Base-by-base conservation (phyloP, 495 filamentous ascomycete species). In the Lophium mytilinum region DNA sequence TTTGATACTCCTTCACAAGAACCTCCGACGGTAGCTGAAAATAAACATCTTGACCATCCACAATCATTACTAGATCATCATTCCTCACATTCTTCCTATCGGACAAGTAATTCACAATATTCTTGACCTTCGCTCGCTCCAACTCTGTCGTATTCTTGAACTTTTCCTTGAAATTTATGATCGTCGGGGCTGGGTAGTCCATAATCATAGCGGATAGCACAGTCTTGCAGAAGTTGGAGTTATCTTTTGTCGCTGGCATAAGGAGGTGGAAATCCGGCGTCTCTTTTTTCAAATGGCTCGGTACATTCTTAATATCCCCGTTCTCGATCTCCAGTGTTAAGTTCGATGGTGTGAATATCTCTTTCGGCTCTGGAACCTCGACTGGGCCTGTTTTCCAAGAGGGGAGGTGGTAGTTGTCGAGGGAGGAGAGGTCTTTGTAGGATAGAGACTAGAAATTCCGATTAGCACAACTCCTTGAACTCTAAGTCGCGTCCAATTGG, bases 1-100 rank as follows among this genome's bases (percentile, higher is more conserved):
- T 66, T 52, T 80, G 75, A 61, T 80, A 85, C 37, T 81, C 72
- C 50, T 75, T 64, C 3, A 87, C 75, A 55, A 83, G 61, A 9
- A 86, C 69, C 41, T 83, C 76, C 1, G 80, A 74, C 0, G 80
- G 81, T 30, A 85, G 67, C 65, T 87, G 83, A 64, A 87, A 84
- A 72, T 79, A 80, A 0, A 75, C 70, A 56, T 85, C 80, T 39
- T 72, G 65, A 12, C 77, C 77, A 65, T 84, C 82, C 0, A 82
- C 72, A 39, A 85, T 66, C 54, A 87, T 63, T 0, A 85, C 77
- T 45, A 87, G 60, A 67, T 86, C 84, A n/a, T 78, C 69, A 47
- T 81, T 78, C 34, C 73, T 70, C 21, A 80, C 69, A 41, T 75
- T 66, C 42, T 74, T 70, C 24, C 68, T 72, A 35, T 76, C 71